These are phyloP conservation scores for Puccinia horiana DNA, from an alignment of 1,284 basidiomycete genomes.

Conservation along the genomic window DNA sequence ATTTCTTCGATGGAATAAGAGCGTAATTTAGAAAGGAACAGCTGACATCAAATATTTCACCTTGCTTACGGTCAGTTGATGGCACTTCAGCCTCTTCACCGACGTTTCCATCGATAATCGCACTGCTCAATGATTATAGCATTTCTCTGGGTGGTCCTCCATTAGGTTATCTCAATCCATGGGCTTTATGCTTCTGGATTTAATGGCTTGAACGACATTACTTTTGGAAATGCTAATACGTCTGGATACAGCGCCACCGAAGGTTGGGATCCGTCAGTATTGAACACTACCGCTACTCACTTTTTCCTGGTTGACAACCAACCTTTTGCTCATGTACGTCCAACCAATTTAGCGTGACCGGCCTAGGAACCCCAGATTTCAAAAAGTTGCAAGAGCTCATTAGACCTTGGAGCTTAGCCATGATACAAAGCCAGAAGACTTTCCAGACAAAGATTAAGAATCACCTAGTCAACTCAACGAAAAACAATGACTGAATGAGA, in stretches of 20 bases:
- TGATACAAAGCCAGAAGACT: background rate
- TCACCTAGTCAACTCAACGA: background rate
- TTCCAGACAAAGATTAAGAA: background rate
- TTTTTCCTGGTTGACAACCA: background rate
- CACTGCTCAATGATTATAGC: conserved; percentile 66
- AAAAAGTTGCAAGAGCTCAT: conserved; percentile 27
- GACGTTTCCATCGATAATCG: conserved; percentile 63
- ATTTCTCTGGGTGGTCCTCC: conserved; percentile 60
- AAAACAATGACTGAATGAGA: background rate
- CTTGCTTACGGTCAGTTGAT: conserved; percentile 57
- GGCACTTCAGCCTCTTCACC: conserved; percentile 67
- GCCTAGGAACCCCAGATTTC: conserved; percentile 46
- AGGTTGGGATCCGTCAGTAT: conserved; percentile 49
- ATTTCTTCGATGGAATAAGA: background rate
- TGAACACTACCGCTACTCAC: background rate
- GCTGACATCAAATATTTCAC: background rate
- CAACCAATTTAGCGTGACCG: conserved; percentile 29
- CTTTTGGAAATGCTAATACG: conserved; percentile 58
- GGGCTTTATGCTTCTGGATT: conserved; percentile 59
- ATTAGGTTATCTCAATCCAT: conserved; percentile 65
- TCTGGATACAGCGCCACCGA: conserved; percentile 26
- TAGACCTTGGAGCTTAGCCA: conserved; percentile 34
- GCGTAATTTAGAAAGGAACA: background rate
- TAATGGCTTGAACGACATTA: conserved; percentile 63
- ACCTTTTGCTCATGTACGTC: background rate